Base-by-base conservation (phyloP, 2,329 filamentous ascomycete genomes). In the Xylariales sp. region DNA sequence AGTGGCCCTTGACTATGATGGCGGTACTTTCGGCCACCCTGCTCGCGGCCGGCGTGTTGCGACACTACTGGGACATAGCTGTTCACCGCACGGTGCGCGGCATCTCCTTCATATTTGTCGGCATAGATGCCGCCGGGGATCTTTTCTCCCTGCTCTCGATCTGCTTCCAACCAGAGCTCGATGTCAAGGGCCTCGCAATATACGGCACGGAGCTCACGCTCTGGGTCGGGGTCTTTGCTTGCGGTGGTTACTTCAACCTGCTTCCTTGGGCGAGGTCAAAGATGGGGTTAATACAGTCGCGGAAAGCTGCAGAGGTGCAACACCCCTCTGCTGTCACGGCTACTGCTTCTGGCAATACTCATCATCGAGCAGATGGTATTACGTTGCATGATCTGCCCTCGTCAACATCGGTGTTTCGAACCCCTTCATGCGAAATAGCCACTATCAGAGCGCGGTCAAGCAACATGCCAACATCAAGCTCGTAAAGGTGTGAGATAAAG, bases 61-160 rank as follows among this genome's bases (percentile, higher is more conserved):
- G 76, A 3, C 81, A 87, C 53, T 87, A 86, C 49, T 76, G 73
- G 65, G 82, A 87, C 44, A 85, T 88, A 16, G 85, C 76, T 50
- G 53, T 68, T 3, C 74, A 84, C 46, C 70, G 76, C 6, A 84
- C 81, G 0, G 82, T 85, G 2, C 68, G 80, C 12, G 82, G 83
- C 6, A 85, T 87, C 27, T 85, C 81, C 1, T 86, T 87, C 55
- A 62, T 85, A 3, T 88, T 88, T 46, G 81, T 85, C 0, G 77
- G 66, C 2, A 82, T 87, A 29, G 83, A 87, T 57, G 83, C 81
- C 0, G 66, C 77, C 1, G 83, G 83, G 0, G 83, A 87, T 54
- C 54, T 87, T 4, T 81, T 81, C 38, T 85, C 81, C 0, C 61
- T 87, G 0, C 54, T 81, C 3, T 83, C 81, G 1, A 65, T 87